phyloP scores from a whole-genome alignment of 208 protist species.

The Kentomonas sorsogonicus region DNA sequence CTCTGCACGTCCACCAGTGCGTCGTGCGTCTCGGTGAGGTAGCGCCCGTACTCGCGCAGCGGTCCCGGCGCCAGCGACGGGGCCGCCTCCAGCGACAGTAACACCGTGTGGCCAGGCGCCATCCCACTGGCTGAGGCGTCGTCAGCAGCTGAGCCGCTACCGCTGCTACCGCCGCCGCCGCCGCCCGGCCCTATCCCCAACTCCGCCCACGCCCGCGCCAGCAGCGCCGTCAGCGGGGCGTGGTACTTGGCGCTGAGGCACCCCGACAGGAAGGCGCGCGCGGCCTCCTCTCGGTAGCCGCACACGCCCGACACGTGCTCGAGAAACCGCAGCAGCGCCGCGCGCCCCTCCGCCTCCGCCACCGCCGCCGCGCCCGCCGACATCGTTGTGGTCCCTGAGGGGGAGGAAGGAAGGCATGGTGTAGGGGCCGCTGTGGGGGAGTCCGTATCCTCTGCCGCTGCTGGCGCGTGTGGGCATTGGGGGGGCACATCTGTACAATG shows the following conservation, averaged over 20 bases:
- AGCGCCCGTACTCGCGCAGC: conserved; percentile 26
- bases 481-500: too few species aligned
- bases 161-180: not conserved
- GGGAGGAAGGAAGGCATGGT: not conserved
- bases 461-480: not conserved
- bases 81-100: conserved; percentile 24
- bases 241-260: conserved; percentile 61
- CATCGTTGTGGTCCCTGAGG: conserved; percentile 17
- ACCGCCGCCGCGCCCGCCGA: conserved; percentile 5
- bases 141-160: not conserved
- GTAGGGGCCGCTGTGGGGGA: not conserved
- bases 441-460: not conserved
- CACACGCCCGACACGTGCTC: conserved; percentile 34
- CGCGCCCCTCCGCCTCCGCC: conserved; percentile 23
- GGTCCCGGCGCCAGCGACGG: conserved; percentile 6
- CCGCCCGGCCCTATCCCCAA: not conserved
- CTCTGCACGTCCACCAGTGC: conserved; percentile 38
- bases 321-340: conserved; percentile 42
- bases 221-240: conserved; percentile 23
- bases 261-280: conserved; percentile 21
- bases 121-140: too few species aligned
- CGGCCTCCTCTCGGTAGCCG: conserved; percentile 14
- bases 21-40: conserved; percentile 34
- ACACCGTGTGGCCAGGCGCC: too few species aligned
- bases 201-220: conserved; percentile 21